A percentile compares a stretch with the other conserved stretches of the same genome.
Conservation (phyloP, 495 filamentous ascomycete genomes). For the Podospora fimiseda region DNA sequence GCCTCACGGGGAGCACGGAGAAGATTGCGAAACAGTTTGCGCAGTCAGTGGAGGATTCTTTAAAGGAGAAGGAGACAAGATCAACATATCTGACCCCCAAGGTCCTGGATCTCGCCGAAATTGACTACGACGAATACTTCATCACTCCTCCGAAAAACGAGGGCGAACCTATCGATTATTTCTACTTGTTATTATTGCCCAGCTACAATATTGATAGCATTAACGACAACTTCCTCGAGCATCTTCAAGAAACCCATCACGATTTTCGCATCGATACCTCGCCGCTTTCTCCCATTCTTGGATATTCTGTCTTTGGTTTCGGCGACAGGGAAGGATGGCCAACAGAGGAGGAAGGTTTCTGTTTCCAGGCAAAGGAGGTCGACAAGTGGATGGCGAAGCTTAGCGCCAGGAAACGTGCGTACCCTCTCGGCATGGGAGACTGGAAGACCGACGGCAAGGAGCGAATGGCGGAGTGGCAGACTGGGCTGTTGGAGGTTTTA, state of each 20-base stretch:
- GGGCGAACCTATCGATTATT: constrained; percentile 44
- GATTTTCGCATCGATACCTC: constrained; percentile 94
- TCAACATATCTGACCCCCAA: constrained; percentile 51
- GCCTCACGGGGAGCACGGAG: constrained; percentile 74
- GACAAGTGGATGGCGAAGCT: constrained; percentile 95
- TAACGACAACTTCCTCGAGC: constrained; percentile 70
- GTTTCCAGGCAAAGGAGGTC: constrained; percentile 78
- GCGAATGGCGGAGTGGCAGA: constrained; percentile 67
- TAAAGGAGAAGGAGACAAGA: constrained; percentile 7
- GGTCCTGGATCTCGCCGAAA: constrained; percentile 72
- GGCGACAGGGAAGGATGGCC: constrained; percentile 90
- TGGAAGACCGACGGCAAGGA: constrained; percentile 62
- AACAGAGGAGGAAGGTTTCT: constrained; percentile 82
- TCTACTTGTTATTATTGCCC: constrained; percentile 79
- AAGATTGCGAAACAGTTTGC: constrained; percentile 54
- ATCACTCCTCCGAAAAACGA: constrained; percentile 51
- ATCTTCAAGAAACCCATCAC: constrained; percentile 84
- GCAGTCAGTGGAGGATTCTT: constrained; percentile 23
- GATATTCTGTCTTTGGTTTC: constrained; percentile 90
- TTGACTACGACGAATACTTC: constrained; percentile 91
- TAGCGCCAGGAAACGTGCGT: constrained; percentile 70
- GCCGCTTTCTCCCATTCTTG: constrained; percentile 65
- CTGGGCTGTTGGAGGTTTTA: constrained; percentile 66
- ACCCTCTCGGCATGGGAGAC: constrained; percentile 82
- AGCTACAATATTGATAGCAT: constrained; percentile 91